These are phyloP conservation scores for Chrysoporthe cubensis DNA, from an alignment of 2,329 filamentous ascomycete species.

Conservation along the genomic window DNA sequence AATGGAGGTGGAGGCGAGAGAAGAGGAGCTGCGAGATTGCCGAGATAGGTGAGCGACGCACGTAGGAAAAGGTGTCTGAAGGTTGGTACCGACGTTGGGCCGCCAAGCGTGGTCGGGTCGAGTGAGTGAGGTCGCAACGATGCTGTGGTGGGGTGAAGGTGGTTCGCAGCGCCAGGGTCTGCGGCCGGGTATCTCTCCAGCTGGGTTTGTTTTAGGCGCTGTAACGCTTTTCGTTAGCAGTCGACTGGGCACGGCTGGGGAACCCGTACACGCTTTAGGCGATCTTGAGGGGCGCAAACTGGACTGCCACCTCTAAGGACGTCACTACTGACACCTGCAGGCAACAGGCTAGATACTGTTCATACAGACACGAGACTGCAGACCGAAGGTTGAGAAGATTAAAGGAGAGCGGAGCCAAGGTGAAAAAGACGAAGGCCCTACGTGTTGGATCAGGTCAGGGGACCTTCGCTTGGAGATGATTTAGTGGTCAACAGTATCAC, in stretches of 20 bases:
- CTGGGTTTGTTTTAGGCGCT: slow-evolving; percentile 18
- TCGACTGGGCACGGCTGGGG: not conserved
- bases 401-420: slow-evolving; percentile 2
- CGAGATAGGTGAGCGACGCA: not conserved
- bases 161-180: slow-evolving; percentile 10
- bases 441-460: slow-evolving; percentile 7
- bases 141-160: slow-evolving; percentile 16
- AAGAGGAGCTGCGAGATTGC: not conserved
- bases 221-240: slow-evolving; percentile 6
- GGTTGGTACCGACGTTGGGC: slow-evolving; percentile 11
- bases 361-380: not conserved
- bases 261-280: slow-evolving; percentile 15
- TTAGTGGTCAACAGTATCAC: slow-evolving; percentile 4
- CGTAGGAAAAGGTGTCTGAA: not conserved
- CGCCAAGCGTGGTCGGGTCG: slow-evolving; percentile 12
- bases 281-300: slow-evolving; percentile 8
- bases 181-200: not conserved
- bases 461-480: slow-evolving; percentile 2
- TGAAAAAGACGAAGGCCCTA: not conserved
- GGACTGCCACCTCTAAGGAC: not conserved
- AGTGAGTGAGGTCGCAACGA: slow-evolving; percentile 15
- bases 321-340: not conserved
- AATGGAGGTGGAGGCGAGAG: not conserved
- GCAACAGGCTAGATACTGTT: not conserved
- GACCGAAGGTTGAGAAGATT: not conserved